Percentiles rank a stretch among this genome's conserved stretches.
Conservation (phyloP, 768 basidiomycete species). For the Amanita subjunquillea region DNA sequence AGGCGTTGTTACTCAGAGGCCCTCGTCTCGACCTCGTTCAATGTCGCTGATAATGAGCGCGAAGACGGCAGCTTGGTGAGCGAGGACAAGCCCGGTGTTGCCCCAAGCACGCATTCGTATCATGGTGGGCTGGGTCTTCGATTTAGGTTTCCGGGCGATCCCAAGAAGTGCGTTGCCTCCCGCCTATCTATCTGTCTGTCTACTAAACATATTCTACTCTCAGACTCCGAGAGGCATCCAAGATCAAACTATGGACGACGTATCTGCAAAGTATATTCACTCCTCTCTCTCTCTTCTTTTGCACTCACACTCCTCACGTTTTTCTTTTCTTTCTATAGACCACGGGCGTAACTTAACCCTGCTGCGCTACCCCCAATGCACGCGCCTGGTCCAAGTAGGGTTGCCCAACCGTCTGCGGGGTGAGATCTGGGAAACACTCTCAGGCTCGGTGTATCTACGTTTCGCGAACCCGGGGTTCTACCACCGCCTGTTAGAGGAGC, state of each 20-base stretch:
- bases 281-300: not conserved
- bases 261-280: constrained; percentile 62
- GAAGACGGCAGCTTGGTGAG: too few species aligned
- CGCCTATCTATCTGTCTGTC: not conserved
- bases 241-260: constrained; percentile 90
- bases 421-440: constrained; percentile 97
- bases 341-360: constrained; percentile 95
- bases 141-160: constrained; percentile 88
- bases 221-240: constrained; percentile 83
- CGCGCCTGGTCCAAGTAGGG: constrained; percentile 95
- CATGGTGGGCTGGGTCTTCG: constrained; percentile 72
- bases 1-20: too few species aligned
- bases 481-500: constrained; percentile 59
- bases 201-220: not conserved
- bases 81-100: too few species aligned
- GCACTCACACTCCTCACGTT: constrained; percentile 1
- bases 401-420: constrained; percentile 90
- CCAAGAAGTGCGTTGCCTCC: constrained; percentile 60
- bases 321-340: constrained; percentile 30
- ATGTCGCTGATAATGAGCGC: too few species aligned
- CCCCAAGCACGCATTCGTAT: too few species aligned
- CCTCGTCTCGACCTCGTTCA: too few species aligned
- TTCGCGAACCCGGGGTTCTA: constrained; percentile 82
- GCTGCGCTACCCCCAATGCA: constrained; percentile 91
- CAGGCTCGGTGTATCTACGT: constrained; percentile 87